phyloP scores from a whole-genome alignment of 2,329 filamentous ascomycete genomes.

The Penicillium sp. region DNA sequence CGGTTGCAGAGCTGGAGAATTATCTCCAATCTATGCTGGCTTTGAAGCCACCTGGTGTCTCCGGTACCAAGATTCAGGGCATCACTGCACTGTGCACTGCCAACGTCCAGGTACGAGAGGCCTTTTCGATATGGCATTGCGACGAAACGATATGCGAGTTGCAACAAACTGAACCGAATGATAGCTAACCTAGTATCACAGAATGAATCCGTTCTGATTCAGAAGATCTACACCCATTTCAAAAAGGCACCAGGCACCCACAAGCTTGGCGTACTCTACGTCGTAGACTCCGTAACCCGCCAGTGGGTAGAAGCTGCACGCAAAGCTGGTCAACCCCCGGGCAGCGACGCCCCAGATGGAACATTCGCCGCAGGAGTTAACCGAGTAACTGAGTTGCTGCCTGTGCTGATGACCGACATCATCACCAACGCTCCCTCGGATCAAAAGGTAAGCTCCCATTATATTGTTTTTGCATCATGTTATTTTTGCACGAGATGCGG shows the following conservation, averaged over 20 bases:
- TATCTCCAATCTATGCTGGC: conserved; percentile 89
- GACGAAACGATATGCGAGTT: not conserved
- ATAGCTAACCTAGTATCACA: conserved; percentile 50
- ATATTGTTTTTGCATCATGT: not conserved
- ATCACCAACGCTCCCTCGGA: conserved; percentile 83
- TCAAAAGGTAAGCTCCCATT: conserved; percentile 84
- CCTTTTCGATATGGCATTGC: not conserved
- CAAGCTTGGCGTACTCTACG: conserved; percentile 98
- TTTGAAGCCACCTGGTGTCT: conserved; percentile 91
- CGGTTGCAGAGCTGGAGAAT: conserved; percentile 87
- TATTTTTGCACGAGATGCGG: not conserved
- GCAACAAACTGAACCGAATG: not conserved
- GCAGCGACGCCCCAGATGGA: conserved; percentile 80
- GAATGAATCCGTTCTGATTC: conserved; percentile 93
- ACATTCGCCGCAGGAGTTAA: conserved; percentile 94
- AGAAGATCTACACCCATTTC: conserved; percentile 96
- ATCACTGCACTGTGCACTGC: conserved; percentile 85
- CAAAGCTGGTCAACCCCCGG: conserved; percentile 78
- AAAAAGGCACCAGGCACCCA: conserved; percentile 92
- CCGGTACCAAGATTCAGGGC: conserved; percentile 84
- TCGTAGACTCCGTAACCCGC: conserved; percentile 99
- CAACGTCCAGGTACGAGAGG: conserved; percentile 76
- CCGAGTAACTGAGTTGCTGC: conserved; percentile 93
- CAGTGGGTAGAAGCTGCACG: conserved; percentile 98
- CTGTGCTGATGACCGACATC: conserved; percentile 93